Percentiles rank a stretch among this genome's conserved stretches.
phyloP scores from a whole-genome alignment of 2,329 filamentous ascomycete species.

The Cercospora beticola region DNA sequence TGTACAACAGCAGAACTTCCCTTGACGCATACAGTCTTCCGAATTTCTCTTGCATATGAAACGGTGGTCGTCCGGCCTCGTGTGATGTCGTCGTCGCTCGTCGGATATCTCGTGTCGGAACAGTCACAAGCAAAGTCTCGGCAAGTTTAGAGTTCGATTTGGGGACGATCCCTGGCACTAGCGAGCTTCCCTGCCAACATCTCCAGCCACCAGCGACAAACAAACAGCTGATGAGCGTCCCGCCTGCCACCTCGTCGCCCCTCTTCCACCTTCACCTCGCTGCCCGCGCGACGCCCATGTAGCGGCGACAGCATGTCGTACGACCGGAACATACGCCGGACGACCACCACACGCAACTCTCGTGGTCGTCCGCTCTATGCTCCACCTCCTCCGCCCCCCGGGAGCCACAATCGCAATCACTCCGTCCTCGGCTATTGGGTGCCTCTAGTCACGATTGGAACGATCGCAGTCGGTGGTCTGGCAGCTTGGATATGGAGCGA shows the following conservation, averaged over 20 bases:
- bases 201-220: constrained; percentile 1
- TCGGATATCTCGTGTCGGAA: not conserved
- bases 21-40: not conserved
- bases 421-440: constrained; percentile 79
- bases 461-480: constrained; percentile 79
- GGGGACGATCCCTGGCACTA: not conserved
- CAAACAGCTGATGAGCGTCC: not conserved
- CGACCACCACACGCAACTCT: constrained; percentile 47
- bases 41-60: not conserved
- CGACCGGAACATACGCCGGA: constrained; percentile 52
- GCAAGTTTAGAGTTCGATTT: not conserved
- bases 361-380: constrained; percentile 50
- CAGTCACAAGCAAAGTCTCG: constrained; percentile 8
- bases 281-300: constrained; percentile 8
- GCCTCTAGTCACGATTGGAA: constrained; percentile 80
- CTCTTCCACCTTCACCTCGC: constrained; percentile 1
- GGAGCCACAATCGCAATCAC: constrained; percentile 49
- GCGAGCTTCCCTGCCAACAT: constrained; percentile 6
- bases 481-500: constrained; percentile 95
- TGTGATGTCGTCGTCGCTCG: not conserved
- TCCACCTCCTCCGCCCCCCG: constrained; percentile 38
- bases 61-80: not conserved
- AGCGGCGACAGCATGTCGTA: constrained; percentile 40
- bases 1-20: not conserved
- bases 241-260: not conserved